phyloP scores from a whole-genome alignment of 2,329 filamentous ascomycete species.

The Cytospora schulzeri region DNA sequence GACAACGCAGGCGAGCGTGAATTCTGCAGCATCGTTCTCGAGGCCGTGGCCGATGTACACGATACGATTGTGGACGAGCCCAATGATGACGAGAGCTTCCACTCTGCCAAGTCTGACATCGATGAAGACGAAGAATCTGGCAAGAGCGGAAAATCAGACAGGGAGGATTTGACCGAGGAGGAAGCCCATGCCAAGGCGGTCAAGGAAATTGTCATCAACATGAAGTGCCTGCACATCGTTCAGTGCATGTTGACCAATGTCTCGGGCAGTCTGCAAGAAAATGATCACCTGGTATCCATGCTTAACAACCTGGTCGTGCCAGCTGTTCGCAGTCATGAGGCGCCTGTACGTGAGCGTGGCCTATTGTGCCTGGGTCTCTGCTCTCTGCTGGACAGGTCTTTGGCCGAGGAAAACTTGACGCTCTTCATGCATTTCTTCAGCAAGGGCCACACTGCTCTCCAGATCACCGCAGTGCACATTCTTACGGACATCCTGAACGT shows the following conservation, averaged over 20 bases:
- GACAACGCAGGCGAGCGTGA: slow-evolving; percentile 75
- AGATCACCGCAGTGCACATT: slow-evolving; percentile 88
- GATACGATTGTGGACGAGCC: slow-evolving; percentile 76
- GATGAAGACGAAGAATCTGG: slow-evolving; percentile 65
- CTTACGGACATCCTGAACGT: slow-evolving; percentile 91
- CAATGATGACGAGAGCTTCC: slow-evolving; percentile 80
- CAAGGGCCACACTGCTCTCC: slow-evolving; percentile 87
- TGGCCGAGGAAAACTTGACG: slow-evolving; percentile 88
- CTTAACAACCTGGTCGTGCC: slow-evolving; percentile 96
- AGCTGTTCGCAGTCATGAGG: slow-evolving; percentile 89
- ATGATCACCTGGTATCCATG: slow-evolving; percentile 93
- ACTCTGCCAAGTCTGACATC: slow-evolving; percentile 86
- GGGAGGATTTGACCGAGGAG: slow-evolving; percentile 57
- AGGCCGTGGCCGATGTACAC: slow-evolving; percentile 94
- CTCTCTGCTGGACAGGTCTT: slow-evolving; percentile 84
- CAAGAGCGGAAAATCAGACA: slow-evolving; percentile 46
- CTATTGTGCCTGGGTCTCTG: slow-evolving; percentile 88
- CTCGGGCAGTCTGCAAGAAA: slow-evolving; percentile 81
- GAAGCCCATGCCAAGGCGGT: slow-evolving; percentile 75
- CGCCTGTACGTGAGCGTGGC: slow-evolving; percentile 87
- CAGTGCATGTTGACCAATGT: slow-evolving; percentile 98
- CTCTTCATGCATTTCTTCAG: slow-evolving; percentile 95
- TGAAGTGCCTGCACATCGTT: slow-evolving; percentile 96
- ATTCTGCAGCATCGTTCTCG: slow-evolving; percentile 82
- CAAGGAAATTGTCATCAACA: slow-evolving; percentile 92